Conservation (phyloP, 768 basidiomycete genomes). For the Polyporus arcularius region DNA sequence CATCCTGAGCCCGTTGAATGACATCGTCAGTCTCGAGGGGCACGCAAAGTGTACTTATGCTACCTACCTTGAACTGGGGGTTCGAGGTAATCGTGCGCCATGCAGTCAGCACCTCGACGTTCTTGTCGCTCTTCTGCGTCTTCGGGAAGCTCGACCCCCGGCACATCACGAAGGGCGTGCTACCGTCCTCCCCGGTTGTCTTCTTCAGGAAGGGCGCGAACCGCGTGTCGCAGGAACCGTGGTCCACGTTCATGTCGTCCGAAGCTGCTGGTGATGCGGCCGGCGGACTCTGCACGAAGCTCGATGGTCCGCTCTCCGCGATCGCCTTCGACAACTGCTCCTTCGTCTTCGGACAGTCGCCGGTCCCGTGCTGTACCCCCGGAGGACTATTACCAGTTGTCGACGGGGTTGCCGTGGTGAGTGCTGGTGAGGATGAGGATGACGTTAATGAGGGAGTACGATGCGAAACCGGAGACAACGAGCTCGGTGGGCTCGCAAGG, state of each 20-base stretch:
- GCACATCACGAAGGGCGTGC: constrained; percentile 57
- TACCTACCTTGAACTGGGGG: constrained; percentile 73
- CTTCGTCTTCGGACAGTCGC: constrained; percentile 56
- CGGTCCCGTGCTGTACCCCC: constrained; percentile 8
- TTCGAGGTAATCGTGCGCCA: constrained; percentile 77
- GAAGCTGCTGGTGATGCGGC: constrained; percentile 2
- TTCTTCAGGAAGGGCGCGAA: constrained; percentile 34
- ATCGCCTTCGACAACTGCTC: constrained; percentile 55
- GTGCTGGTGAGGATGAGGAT: constrained; percentile 19
- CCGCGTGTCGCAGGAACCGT: constrained; percentile 25
- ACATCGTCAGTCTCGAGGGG: neutral
- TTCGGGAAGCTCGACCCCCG: constrained; percentile 67
- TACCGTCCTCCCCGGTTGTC: constrained; percentile 39
- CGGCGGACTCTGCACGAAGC: constrained; percentile 44
- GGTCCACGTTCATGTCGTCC: neutral
- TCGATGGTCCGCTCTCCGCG: constrained; percentile 55
- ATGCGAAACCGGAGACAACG: constrained; percentile 60
- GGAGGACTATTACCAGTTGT: constrained; percentile 29
- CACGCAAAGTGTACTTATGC: neutral
- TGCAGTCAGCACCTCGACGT: constrained; percentile 76
- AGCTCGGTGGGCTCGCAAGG: constrained; percentile 35
- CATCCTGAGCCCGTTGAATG: constrained; percentile 46
- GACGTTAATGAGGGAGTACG: constrained; percentile 22
- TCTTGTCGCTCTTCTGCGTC: constrained; percentile 68
- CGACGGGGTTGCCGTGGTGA: constrained; percentile 7